Base-by-base conservation (phyloP, 495 filamentous ascomycete species). In the Penicillium psychrofluorescens region DNA sequence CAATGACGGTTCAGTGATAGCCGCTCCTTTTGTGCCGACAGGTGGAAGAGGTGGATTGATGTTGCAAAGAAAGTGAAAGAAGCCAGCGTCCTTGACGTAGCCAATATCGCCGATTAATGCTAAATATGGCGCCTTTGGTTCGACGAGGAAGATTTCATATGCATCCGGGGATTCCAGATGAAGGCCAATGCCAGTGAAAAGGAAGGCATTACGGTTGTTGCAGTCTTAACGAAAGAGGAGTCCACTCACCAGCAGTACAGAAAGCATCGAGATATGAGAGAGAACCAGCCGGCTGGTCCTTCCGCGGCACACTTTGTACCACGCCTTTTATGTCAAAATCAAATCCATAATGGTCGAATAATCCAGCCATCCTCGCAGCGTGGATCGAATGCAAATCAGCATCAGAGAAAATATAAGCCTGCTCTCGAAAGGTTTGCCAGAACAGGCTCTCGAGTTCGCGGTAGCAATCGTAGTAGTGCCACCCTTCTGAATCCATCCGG, bases 81-180 rank as follows among this genome's bases (percentile, higher is more conserved):
- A 66, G 0, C 66, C 55, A n/a, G 54, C 53, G 35, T 69, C 59
- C 35, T 54, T 48, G 8, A 48, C 49, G 38, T 66, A 55, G 29
- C 76, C 76, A 35, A 81, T 73, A 53, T 79, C 75, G 13, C 76
- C 76, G 10, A 79, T 62, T 0, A 79, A 56, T 8, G 69, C 70
- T 1, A 81, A 58, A 47, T 71, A 71, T 1, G 65, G 70, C 6
- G 70, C 66, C 30, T 54, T 51, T 10, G 68, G 64, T 0, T 36
- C 35, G 38, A 79, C 66, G 5, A 56, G 38, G 45, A 73, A 78
- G 22, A 56, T 49, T 41, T 67, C 60, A 48, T 78, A 79, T 13
- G 58, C 47, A 10, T 63, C 54, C 0, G 62, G 55, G 5, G 54
- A 48, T 41, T 81, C 76, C 2, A 80, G 58, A 46, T 79, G 76